Evolutionary conservation across 148 eudicot genomes (phyloP).

Genomic region (Tetragonia tetragonoides): DNA sequence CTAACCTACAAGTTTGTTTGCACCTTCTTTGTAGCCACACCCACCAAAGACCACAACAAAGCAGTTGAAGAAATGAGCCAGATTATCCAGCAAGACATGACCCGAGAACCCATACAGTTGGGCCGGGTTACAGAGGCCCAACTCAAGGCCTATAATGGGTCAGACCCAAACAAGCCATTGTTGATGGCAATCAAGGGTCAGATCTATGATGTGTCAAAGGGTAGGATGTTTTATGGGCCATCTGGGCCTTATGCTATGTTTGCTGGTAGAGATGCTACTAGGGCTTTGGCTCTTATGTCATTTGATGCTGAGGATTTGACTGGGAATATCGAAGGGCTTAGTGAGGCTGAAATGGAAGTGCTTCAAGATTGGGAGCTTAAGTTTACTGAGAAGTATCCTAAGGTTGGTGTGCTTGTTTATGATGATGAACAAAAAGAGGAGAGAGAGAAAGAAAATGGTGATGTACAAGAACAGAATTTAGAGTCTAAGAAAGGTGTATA

Average conservation of each 20-base stretch:
- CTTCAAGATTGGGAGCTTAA: constrained; percentile 88
- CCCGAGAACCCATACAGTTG: constrained; percentile 62
- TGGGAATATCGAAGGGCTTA: constrained; percentile 65
- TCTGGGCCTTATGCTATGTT: constrained; percentile 87
- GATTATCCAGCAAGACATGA: constrained; percentile 32
- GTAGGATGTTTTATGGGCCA: constrained; percentile 91
- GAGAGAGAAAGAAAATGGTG: neutral
- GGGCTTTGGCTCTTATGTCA: constrained; percentile 88
- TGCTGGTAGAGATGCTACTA: constrained; percentile 84
- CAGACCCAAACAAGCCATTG: constrained; percentile 69
- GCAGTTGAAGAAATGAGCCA: constrained; percentile 39
- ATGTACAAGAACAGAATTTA: neutral
- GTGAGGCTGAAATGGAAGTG: constrained; percentile 68
- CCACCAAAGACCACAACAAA: constrained; percentile 32
- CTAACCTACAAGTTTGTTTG: constrained; percentile 72
- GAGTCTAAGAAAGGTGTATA: constrained; percentile 23
- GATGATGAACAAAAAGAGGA: constrained; percentile 9
- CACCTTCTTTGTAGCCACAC: constrained; percentile 60
- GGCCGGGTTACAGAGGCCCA: constrained; percentile 67
- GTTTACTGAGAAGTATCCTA: constrained; percentile 85
- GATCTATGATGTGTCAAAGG: constrained; percentile 71
- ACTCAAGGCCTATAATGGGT: constrained; percentile 59
- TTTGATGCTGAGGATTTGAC: constrained; percentile 77
- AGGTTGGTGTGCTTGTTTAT: constrained; percentile 62
- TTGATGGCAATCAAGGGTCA: constrained; percentile 82